Conservation (phyloP, 768 basidiomycete species). For the Vishniacozyma victoriae region DNA sequence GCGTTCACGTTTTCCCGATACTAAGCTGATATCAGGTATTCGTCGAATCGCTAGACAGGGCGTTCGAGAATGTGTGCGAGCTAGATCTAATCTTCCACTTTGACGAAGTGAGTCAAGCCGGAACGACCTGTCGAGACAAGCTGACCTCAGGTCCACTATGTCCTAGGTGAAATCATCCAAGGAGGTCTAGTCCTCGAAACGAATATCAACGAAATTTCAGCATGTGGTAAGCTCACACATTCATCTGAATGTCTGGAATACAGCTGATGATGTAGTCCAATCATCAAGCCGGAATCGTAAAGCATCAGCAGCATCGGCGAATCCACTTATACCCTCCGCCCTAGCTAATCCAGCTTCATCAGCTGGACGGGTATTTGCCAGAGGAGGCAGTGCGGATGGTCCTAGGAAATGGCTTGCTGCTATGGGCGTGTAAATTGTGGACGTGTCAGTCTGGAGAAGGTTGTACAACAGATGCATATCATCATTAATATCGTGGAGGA, state of each 20-base stretch:
- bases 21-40: slow-evolving; percentile 63
- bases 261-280: slow-evolving; percentile 17
- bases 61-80: slow-evolving; percentile 98
- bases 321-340: slow-evolving; percentile 32
- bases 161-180: slow-evolving; percentile 92
- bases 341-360: slow-evolving; percentile 12
- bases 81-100: slow-evolving; percentile 97
- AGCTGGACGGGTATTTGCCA: slow-evolving; percentile 6
- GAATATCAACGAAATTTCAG: slow-evolving; percentile 45
- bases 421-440: slow-evolving; percentile 29
- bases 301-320: slow-evolving; percentile 36
- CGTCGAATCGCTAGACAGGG: slow-evolving; percentile 89
- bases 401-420: slow-evolving; percentile 34
- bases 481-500: not conserved
- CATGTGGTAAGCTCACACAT: slow-evolving; percentile 25
- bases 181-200: slow-evolving; percentile 95
- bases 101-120: slow-evolving; percentile 64
- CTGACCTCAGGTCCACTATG: slow-evolving; percentile 72
- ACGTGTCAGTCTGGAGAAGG: too few species aligned
- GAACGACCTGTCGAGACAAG: not conserved
- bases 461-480: too few species aligned
- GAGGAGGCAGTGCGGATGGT: slow-evolving; percentile 28
- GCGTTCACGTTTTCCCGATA: not conserved
- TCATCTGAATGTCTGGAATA: not conserved
- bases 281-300: slow-evolving; percentile 31